A percentile compares a stretch with the other conserved stretches of the same genome.
Evolutionary conservation across 257 asterid genomes (phyloP).

Genomic region (Solanum acaule): DNA sequence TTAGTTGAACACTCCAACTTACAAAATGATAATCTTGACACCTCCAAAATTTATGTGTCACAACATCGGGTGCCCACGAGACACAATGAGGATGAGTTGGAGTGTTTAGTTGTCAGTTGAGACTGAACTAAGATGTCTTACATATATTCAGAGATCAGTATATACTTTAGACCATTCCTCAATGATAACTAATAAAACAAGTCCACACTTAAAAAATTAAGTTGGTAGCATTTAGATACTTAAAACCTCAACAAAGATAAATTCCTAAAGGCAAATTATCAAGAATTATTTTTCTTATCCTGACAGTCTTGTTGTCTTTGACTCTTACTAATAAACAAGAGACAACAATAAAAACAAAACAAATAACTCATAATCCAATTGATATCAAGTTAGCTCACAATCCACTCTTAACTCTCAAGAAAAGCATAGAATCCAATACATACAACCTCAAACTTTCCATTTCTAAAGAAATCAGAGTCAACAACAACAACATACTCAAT

Average conservation of each 20-base stretch:
- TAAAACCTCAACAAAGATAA: background rate
- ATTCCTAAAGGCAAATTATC: background rate
- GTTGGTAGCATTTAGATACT: background rate
- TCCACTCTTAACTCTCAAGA: no score
- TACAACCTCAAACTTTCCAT: no score
- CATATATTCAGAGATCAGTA: background rate
- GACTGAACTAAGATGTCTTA: background rate
- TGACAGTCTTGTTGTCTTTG: no score
- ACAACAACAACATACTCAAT: no score
- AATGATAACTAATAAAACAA: background rate
- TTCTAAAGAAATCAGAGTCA: no score
- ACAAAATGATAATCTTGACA: background rate
- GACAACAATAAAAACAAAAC: no score
- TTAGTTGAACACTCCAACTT: background rate
- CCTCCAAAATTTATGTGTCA: background rate
- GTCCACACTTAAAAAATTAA: background rate
- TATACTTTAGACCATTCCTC: background rate
- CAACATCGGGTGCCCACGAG: background rate
- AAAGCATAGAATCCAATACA: no score
- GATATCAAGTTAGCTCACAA: no score
- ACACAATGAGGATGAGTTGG: background rate
- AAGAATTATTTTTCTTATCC: background rate
- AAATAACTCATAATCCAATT: no score
- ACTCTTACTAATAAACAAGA: no score
- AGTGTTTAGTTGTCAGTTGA: background rate